phyloP scores from a whole-genome alignment of 73 alveolate genomes.

The Tetrahymena thermophila region DNA sequence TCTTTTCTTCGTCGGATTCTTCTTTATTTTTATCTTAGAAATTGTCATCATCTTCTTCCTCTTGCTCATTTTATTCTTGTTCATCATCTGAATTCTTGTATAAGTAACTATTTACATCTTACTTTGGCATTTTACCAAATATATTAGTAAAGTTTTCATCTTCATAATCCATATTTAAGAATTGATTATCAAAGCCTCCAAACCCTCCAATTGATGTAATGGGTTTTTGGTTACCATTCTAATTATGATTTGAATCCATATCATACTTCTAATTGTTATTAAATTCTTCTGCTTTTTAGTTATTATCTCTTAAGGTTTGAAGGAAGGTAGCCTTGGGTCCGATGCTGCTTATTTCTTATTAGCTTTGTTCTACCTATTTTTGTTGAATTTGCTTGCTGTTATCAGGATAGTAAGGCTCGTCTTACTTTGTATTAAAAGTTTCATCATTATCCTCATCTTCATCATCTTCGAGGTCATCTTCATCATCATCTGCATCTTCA shows the following conservation, averaged over 20 bases:
- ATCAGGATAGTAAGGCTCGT: not conserved
- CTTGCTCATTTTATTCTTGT: not conserved
- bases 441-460: not conserved
- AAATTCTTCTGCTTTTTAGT: not conserved
- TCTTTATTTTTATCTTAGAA: not conserved
- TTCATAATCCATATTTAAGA: too few species aligned
- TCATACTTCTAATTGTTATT: not conserved
- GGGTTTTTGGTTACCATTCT: not conserved
- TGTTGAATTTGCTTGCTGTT: not conserved
- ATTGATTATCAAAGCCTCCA: not conserved
- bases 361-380: not conserved
- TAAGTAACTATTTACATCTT: not conserved
- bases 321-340: not conserved
- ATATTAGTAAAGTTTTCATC: not conserved
- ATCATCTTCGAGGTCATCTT: not conserved
- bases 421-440: not conserved
- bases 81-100: not conserved
- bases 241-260: too few species aligned
- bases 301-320: not conserved
- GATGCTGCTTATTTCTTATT: not conserved
- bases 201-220: not conserved
- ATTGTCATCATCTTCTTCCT: not conserved
- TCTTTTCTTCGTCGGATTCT: not conserved
- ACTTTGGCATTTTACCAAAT: too few species aligned
- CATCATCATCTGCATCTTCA: not conserved